A percentile compares a stretch with the other conserved stretches of the same genome.
These are phyloP conservation scores for Rubroshorea leprosula DNA, from an alignment of 345 rosid genomes.

Conservation along the genomic window DNA sequence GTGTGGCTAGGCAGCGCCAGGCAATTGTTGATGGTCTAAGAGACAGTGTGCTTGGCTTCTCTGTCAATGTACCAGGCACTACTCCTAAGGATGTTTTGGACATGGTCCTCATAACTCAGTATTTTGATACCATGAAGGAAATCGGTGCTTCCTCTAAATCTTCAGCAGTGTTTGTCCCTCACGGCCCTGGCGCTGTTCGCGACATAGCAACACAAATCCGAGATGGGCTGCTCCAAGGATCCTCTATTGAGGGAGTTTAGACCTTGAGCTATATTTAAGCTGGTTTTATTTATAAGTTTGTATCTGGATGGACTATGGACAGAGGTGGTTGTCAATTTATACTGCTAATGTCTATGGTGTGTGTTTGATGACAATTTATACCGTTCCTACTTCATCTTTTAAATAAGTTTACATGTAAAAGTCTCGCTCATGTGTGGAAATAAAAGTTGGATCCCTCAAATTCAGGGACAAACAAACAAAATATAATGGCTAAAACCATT, in stretches of 20 bases:
- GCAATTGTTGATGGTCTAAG: conserved; percentile 49
- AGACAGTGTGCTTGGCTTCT: conserved; percentile 1
- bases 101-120: conserved; percentile 22
- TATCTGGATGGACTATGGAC: no score
- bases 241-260: neutral
- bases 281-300: no score
- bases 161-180: conserved; percentile 22
- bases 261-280: no score
- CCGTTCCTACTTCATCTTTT: no score
- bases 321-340: no score
- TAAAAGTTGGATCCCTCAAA: no score
- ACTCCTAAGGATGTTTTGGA: conserved; percentile 6
- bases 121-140: conserved; percentile 21
- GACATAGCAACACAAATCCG: conserved; percentile 23
- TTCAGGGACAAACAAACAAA: no score
- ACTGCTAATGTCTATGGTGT: no score
- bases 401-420: no score
- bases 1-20: conserved; percentile 45
- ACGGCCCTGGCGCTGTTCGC: conserved; percentile 23
- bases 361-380: no score
- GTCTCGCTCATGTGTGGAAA: no score
- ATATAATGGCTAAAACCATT: no score
- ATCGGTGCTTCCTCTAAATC: conserved; percentile 21
- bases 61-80: neutral
- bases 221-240: conserved; percentile 17